These are phyloP conservation scores for Fraxinus ornus DNA, from an alignment of 305 asterid species.

Conservation along the genomic window DNA sequence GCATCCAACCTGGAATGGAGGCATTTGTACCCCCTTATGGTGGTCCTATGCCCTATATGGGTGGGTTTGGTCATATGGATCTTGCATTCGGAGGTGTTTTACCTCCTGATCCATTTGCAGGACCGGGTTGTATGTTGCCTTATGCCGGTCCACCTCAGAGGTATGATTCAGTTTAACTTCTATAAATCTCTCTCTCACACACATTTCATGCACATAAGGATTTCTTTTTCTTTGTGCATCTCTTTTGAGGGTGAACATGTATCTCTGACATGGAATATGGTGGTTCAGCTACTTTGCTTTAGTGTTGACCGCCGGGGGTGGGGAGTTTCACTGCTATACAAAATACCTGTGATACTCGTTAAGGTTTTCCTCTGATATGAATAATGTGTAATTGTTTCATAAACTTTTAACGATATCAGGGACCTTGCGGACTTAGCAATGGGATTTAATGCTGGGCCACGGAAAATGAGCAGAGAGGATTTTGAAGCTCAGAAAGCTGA, in stretches of 20 bases:
- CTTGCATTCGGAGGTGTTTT: conserved; percentile 60
- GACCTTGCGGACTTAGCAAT: conserved; percentile 78
- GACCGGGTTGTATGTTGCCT: conserved; percentile 55
- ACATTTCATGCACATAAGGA: not conserved
- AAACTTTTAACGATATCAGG: conserved; percentile 41
- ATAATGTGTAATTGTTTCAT: conserved; percentile 9
- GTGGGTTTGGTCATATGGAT: conserved; percentile 76
- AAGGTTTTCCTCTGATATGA: not conserved
- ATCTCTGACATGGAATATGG: not conserved
- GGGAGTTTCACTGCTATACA: not conserved
- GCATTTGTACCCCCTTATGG: conserved; percentile 70
- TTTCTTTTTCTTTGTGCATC: not conserved
- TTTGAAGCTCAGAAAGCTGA: conserved; percentile 90
- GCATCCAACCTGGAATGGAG: conserved; percentile 88
- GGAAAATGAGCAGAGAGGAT: conserved; percentile 75
- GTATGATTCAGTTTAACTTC: conserved; percentile 34
- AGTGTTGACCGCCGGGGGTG: not conserved
- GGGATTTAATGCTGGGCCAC: conserved; percentile 82
- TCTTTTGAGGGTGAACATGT: not conserved
- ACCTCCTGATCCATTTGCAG: conserved; percentile 85
- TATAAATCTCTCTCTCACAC: not conserved
- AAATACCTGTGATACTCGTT: not conserved
- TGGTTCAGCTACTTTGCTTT: not conserved
- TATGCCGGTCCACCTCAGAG: conserved; percentile 54
- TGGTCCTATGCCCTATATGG: conserved; percentile 71